These are phyloP conservation scores for Ogataea neopini DNA, from an alignment of 805 yeast genomes.

Conservation along the genomic window DNA sequence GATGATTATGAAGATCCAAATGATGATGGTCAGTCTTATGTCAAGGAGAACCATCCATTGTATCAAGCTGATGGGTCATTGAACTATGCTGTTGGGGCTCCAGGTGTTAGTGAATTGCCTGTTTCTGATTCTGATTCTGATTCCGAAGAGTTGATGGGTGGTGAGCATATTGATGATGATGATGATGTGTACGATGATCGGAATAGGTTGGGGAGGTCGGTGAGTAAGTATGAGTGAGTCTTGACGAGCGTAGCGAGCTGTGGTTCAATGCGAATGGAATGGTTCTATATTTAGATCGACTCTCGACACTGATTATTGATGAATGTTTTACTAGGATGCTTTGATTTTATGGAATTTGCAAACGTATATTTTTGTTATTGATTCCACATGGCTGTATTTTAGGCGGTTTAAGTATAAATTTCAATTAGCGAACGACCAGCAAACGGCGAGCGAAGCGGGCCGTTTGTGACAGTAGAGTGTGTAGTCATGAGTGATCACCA, in stretches of 20 bases:
- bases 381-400: conserved; percentile 6
- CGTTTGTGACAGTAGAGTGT: no score
- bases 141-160: conserved; percentile 32
- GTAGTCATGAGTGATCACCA: no score
- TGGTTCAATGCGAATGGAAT: no score
- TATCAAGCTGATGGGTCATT: conserved; percentile 49
- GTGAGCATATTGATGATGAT: conserved; percentile 15
- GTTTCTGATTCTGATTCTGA: conserved; percentile 29
- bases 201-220: conserved; percentile 16
- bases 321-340: conserved; percentile 6
- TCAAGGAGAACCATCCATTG: conserved; percentile 59
- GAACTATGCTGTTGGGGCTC: conserved; percentile 23
- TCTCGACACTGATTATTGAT: neutral
- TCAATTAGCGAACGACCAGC: no score
- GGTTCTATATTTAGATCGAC: no score
- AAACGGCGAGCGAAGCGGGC: no score
- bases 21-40: conserved; percentile 77
- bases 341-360: conserved; percentile 6
- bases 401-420: neutral
- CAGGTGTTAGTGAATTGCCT: conserved; percentile 21
- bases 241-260: neutral
- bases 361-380: neutral
- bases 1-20: conserved; percentile 80
- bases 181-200: conserved; percentile 21
- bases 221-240: conserved; percentile 5